A percentile compares a stretch with the other conserved stretches of the same genome.
phyloP scores from a whole-genome alignment of 2,329 filamentous ascomycete genomes.

The Alternaria novae-zelandiae region DNA sequence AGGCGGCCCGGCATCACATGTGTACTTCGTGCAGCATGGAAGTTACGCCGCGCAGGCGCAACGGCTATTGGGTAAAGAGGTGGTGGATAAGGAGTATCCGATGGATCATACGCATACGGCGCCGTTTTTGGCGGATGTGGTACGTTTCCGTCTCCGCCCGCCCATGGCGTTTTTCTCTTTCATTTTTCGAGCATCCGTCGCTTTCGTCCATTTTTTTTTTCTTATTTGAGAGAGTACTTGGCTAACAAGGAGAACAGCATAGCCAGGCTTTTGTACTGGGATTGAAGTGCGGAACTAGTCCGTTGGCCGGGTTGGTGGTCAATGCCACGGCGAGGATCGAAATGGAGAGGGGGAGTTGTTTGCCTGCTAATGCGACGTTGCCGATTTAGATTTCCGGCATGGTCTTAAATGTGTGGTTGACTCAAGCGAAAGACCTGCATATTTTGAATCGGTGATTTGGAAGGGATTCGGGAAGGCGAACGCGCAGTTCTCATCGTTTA shows the following conservation, averaged over 20 bases:
- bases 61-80: conserved; percentile 18
- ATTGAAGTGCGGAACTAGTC: conserved; percentile 28
- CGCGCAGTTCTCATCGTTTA: not conserved
- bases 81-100: conserved; percentile 28
- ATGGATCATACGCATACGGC: conserved; percentile 35
- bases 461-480: not conserved
- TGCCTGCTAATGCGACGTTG: conserved; percentile 25
- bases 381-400: conserved; percentile 2
- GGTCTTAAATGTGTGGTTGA: too few relatives aligned
- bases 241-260: not conserved
- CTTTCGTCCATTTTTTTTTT: not conserved
- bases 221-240: not conserved
- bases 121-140: conserved; percentile 29
- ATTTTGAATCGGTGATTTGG: not conserved
- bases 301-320: conserved; percentile 22
- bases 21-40: conserved; percentile 62
- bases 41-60: conserved; percentile 57
- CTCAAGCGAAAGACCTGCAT: not conserved
- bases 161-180: too few relatives aligned
- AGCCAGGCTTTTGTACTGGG: conserved; percentile 29
- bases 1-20: conserved; percentile 23
- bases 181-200: not conserved
- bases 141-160: not conserved
- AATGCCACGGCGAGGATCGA: conserved; percentile 32
- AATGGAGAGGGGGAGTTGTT: conserved; percentile 17